Percentiles rank a stretch among this genome's conserved stretches.
Evolutionary conservation across 768 basidiomycete genomes (phyloP).

Genomic region (Boletus coccyginus): DNA sequence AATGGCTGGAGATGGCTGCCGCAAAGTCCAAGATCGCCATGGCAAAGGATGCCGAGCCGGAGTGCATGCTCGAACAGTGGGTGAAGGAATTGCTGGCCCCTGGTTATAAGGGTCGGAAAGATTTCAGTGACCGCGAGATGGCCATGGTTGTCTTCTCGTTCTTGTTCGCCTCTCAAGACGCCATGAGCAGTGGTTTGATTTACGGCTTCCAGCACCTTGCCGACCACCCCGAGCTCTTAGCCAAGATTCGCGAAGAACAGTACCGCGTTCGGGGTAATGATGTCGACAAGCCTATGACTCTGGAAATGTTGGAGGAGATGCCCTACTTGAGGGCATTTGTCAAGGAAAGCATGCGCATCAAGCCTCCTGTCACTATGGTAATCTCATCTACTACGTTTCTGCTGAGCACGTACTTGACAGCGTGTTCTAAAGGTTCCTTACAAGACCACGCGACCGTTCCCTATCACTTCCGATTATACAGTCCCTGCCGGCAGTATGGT

Average conservation of each 20-base stretch:
- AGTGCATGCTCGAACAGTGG: conserved; percentile 95
- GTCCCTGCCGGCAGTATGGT: conserved; percentile 91
- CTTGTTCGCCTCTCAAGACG: conserved; percentile 95
- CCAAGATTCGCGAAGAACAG: conserved; percentile 91
- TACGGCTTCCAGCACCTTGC: conserved; percentile 96
- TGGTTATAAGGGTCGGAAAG: conserved; percentile 67
- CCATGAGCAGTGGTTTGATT: conserved; percentile 96
- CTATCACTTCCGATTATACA: conserved; percentile 87
- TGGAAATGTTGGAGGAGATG: conserved; percentile 92
- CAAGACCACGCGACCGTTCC: conserved; percentile 84
- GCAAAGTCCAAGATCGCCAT: conserved; percentile 77
- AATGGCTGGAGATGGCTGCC: conserved; percentile 78
- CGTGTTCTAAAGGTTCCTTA: conserved; percentile 79
- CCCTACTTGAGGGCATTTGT: conserved; percentile 88
- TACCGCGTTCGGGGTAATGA: conserved; percentile 78
- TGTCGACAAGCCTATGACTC: conserved; percentile 68
- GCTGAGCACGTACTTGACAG: conserved; percentile 5
- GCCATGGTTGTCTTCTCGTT: conserved; percentile 96
- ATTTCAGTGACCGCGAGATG: conserved; percentile 94
- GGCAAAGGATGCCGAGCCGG: conserved; percentile 73
- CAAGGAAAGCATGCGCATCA: conserved; percentile 88
- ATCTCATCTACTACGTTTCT: background rate
- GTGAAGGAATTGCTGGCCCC: conserved; percentile 67
- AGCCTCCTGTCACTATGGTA: conserved; percentile 97
- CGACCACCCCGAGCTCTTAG: conserved; percentile 85